Percentiles rank a stretch among this genome's conserved stretches.
These are phyloP conservation scores for Quercus lobata DNA, from an alignment of 331 rosid species.

Conservation along the genomic window DNA sequence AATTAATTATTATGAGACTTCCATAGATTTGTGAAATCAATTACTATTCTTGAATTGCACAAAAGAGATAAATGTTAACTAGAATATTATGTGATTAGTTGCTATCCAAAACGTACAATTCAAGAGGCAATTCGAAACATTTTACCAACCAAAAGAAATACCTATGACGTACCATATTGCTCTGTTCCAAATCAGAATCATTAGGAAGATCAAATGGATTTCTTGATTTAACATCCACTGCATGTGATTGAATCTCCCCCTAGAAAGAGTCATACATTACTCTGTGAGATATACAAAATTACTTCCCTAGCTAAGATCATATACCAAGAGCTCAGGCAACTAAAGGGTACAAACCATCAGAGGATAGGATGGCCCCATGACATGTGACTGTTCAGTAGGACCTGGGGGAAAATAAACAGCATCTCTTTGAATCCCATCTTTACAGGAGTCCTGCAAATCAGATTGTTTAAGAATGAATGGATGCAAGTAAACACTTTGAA, in stretches of 20 bases:
- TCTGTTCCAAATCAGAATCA: constrained; percentile 51
- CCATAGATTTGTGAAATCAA: background rate
- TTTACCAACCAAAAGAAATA: background rate
- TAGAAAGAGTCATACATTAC: constrained; percentile 27
- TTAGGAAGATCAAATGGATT: constrained; percentile 68
- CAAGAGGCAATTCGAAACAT: background rate
- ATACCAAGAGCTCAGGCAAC: constrained; percentile 22
- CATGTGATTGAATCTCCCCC: constrained; percentile 42
- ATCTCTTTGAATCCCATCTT: constrained; percentile 26
- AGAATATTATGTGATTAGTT: background rate
- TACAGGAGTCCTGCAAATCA: constrained; percentile 30
- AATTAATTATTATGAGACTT: background rate
- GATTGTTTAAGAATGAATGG: background rate
- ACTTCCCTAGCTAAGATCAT: constrained; percentile 12
- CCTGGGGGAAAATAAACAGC: constrained; percentile 17
- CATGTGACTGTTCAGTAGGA: constrained; percentile 23
- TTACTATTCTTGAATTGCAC: background rate
- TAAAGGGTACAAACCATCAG: constrained; percentile 34
- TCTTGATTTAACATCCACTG: constrained; percentile 37
- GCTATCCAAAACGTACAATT: background rate
- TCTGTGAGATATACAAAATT: background rate
- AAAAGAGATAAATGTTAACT: background rate
- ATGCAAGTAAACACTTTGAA: background rate
- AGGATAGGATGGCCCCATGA: constrained; percentile 28
- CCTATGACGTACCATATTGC: constrained; percentile 41